A percentile compares a stretch with the other conserved stretches of the same genome.
These are phyloP conservation scores for Pestalotiopsis sp. DNA, from an alignment of 2,329 filamentous ascomycete species.

Conservation along the genomic window DNA sequence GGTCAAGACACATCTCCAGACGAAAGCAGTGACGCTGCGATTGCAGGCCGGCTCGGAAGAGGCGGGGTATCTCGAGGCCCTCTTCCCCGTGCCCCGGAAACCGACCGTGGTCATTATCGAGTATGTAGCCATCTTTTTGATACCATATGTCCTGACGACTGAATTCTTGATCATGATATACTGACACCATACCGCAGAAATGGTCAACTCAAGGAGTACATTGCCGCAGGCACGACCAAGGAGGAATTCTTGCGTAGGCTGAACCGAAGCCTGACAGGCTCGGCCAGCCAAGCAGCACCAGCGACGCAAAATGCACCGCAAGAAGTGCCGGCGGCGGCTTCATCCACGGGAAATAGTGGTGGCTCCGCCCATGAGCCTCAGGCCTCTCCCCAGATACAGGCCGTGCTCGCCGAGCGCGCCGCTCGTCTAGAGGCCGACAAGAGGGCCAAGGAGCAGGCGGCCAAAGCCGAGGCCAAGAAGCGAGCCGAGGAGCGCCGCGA, in stretches of 20 bases:
- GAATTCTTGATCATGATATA: neutral
- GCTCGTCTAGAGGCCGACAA: constrained; percentile 46
- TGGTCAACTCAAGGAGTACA: constrained; percentile 76
- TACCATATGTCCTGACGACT: neutral
- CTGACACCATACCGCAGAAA: constrained; percentile 44
- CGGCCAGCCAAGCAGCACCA: constrained; percentile 14
- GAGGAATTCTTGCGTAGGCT: constrained; percentile 67
- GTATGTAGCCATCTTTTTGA: constrained; percentile 38
- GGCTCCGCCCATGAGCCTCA: neutral
- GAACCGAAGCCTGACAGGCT: constrained; percentile 38
- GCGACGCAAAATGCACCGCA: neutral
- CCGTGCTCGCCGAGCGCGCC: constrained; percentile 53
- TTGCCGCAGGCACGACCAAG: constrained; percentile 64
- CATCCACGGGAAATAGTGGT: neutral
- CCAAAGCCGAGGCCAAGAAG: constrained; percentile 48
- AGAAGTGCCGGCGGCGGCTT: neutral
- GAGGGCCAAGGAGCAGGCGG: constrained; percentile 52
- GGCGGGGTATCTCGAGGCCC: constrained; percentile 77
- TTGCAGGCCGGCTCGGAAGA: constrained; percentile 75
- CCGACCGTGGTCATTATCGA: constrained; percentile 81
- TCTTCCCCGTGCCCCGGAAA: constrained; percentile 78
- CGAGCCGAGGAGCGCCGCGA: constrained; percentile 35
- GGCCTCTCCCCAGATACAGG: constrained; percentile 22
- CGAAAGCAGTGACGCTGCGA: constrained; percentile 69
- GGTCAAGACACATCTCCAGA: constrained; percentile 57